Conservation (phyloP, 352 stramenopile genomes). For the Phytophthora pseudosyringae region DNA sequence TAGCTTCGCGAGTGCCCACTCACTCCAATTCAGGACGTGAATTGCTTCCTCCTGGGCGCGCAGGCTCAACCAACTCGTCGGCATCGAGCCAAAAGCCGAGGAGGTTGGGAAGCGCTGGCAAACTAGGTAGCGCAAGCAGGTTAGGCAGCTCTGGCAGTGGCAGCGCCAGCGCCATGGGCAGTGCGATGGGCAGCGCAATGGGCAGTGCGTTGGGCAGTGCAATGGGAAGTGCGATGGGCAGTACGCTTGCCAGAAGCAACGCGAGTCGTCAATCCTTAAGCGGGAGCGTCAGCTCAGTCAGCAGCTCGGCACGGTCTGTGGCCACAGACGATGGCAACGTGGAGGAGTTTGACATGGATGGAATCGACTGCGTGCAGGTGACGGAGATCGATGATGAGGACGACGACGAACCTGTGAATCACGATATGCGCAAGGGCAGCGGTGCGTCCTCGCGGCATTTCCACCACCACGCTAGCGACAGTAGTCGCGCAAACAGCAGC, state of each 20-base stretch:
- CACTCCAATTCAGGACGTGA: constrained; percentile 73
- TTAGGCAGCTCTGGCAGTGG: constrained; percentile 21
- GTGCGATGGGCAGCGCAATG: constrained; percentile 34
- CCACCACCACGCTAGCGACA: constrained; percentile 34
- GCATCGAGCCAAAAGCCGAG: constrained; percentile 47
- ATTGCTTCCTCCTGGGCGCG: constrained; percentile 41
- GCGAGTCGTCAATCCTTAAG: constrained; percentile 53
- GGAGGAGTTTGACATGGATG: constrained; percentile 76
- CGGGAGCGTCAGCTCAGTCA: constrained; percentile 52
- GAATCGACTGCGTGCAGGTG: constrained; percentile 79
- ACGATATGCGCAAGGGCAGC: constrained; percentile 46
- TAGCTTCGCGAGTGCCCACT: constrained; percentile 77
- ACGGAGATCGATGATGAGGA: constrained; percentile 80
- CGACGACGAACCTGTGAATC: constrained; percentile 56
- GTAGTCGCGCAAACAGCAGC: constrained; percentile 42
- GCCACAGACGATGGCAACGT: constrained; percentile 39
- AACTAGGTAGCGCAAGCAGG: constrained; percentile 22
- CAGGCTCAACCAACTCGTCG: constrained; percentile 49
- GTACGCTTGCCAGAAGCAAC: constrained; percentile 25
- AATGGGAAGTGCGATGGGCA: constrained; percentile 20
- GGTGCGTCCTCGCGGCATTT: constrained; percentile 49
- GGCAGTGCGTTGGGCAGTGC: constrained; percentile 30
- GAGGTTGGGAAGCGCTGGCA: constrained; percentile 34
- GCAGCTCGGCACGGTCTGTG: constrained; percentile 55
- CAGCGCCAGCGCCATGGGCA: constrained; percentile 29